Conservation (phyloP, 2,329 filamentous ascomycete species). For the Aspergillus proliferans region DNA sequence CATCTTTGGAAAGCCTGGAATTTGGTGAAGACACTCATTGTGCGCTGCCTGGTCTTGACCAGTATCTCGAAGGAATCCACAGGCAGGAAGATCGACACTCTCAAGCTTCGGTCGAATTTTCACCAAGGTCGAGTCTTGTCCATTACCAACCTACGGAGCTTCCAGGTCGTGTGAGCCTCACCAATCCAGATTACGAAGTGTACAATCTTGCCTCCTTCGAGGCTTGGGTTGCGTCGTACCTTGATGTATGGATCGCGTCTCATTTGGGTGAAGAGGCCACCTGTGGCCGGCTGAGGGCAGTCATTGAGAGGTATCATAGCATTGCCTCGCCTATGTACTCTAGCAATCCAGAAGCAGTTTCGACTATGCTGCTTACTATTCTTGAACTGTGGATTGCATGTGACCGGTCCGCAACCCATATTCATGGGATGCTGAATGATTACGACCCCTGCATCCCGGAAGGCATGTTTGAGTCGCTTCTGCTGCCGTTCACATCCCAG, state of each 20-base stretch:
- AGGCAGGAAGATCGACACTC: too few species aligned
- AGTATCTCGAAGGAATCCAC: too few species aligned
- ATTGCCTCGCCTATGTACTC: conserved; percentile 28
- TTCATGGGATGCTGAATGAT: conserved; percentile 36
- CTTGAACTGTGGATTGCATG: conserved; percentile 53
- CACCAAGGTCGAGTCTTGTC: too few species aligned
- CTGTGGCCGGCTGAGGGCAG: conserved; percentile 16
- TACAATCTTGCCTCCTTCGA: conserved; percentile 39
- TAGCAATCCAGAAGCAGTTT: conserved; percentile 39
- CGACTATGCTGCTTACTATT: conserved; percentile 49
- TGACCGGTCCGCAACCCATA: conserved; percentile 39
- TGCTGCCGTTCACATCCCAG: conserved; percentile 35
- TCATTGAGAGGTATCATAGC: conserved; percentile 25
- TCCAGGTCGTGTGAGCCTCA: too few species aligned
- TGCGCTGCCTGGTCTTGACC: neutral
- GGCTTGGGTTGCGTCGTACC: conserved; percentile 40
- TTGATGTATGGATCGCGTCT: conserved; percentile 30
- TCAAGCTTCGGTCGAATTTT: too few species aligned
- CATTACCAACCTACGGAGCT: too few species aligned
- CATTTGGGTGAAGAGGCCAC: conserved; percentile 5
- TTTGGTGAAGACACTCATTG: neutral
- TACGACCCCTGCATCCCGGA: conserved; percentile 43
- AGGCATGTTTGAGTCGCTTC: conserved; percentile 38
- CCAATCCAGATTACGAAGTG: too few species aligned
- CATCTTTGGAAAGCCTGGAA: too few species aligned